Conservation (phyloP, 1,284 basidiomycete species). For the Pseudozyma pruni region DNA sequence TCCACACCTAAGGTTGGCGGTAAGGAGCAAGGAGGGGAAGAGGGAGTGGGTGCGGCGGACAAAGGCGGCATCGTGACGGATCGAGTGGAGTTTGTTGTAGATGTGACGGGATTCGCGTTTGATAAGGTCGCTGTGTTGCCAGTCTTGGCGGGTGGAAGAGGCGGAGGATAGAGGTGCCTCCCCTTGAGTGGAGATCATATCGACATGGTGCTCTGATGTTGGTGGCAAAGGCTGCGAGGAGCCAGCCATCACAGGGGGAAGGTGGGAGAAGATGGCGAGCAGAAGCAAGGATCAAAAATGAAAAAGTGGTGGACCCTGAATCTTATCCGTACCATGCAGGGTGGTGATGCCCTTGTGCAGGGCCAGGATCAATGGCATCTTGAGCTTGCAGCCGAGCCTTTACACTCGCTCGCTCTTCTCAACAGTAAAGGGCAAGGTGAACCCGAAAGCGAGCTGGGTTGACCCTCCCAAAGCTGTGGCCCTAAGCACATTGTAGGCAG, state of each 20-base stretch:
- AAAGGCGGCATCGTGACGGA: slow-evolving; percentile 27
- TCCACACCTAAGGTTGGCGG: slow-evolving; percentile 91
- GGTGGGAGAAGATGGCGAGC: not conserved
- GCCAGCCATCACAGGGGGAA: not conserved
- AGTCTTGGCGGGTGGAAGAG: slow-evolving; percentile 9
- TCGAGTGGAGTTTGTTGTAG: slow-evolving; percentile 44
- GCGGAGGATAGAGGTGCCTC: not conserved
- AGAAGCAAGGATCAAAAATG: not conserved
- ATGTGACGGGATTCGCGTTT: slow-evolving; percentile 46
- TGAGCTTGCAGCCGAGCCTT: no score
- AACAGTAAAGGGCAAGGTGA: no score
- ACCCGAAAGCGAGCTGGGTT: no score
- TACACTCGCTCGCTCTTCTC: no score
- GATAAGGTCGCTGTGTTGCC: slow-evolving; percentile 35
- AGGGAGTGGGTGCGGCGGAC: slow-evolving; percentile 14
- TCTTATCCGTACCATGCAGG: not conserved
- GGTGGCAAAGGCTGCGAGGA: not conserved
- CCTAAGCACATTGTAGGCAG: no score
- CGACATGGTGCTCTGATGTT: slow-evolving; percentile 8
- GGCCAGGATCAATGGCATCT: not conserved
- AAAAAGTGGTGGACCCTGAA: slow-evolving; percentile 33
- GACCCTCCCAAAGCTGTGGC: no score
- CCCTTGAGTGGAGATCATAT: slow-evolving; percentile 9
- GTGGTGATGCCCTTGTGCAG: slow-evolving; percentile 7
- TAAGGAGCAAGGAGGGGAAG: slow-evolving; percentile 12